Conservation (phyloP, 768 basidiomycete species). For the Russula virescens region DNA sequence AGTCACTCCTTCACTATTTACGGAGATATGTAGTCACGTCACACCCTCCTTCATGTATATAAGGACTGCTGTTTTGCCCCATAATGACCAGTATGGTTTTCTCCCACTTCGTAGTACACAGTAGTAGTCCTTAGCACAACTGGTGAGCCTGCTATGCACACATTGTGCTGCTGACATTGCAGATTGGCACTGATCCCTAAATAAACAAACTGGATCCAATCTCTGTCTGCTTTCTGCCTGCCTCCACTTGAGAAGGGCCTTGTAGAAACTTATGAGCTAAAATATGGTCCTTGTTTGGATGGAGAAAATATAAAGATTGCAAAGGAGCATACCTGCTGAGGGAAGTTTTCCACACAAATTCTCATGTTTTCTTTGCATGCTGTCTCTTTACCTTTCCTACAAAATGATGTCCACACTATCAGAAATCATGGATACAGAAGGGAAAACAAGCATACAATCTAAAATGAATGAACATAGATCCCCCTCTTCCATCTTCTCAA, state of each 20-base stretch:
- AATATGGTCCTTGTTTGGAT: background rate
- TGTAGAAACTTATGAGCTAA: slow-evolving; percentile 62
- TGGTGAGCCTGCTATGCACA: too few relatives aligned
- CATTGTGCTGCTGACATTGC: too few relatives aligned
- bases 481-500: slow-evolving; percentile 49
- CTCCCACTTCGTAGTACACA: too few relatives aligned
- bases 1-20: too few relatives aligned
- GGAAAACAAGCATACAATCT: slow-evolving; percentile 48
- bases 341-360: slow-evolving; percentile 57
- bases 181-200: too few relatives aligned
- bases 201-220: too few relatives aligned
- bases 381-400: slow-evolving; percentile 42
- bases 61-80: too few relatives aligned
- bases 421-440: background rate
- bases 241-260: slow-evolving; percentile 61
- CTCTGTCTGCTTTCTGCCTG: slow-evolving; percentile 28
- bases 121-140: too few relatives aligned
- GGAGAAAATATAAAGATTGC: background rate
- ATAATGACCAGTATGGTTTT: too few relatives aligned
- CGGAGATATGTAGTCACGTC: too few relatives aligned
- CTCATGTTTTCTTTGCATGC: slow-evolving; percentile 48
- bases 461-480: slow-evolving; percentile 61
- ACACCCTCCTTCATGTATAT: too few relatives aligned
- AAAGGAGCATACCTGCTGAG: slow-evolving; percentile 47
- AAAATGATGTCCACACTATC: slow-evolving; percentile 7